A percentile compares a stretch with the other conserved stretches of the same genome.
Conservation (phyloP, 2,329 filamentous ascomycete species). For the Aspergillus pseudotamarii region DNA sequence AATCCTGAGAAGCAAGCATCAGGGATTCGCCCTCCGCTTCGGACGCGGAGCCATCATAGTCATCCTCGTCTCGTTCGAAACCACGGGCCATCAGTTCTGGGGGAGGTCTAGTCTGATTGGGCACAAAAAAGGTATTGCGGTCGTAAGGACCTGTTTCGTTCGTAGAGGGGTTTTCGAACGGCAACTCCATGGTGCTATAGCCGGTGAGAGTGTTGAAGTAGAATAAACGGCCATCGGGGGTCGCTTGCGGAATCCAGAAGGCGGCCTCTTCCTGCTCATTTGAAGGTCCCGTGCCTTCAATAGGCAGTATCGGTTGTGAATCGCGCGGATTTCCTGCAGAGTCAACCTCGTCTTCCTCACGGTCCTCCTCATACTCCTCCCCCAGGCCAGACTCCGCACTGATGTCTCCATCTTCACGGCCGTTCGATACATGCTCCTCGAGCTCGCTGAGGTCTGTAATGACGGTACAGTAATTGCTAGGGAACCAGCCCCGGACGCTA, state of each 20-base stretch:
- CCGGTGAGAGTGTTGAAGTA: slow-evolving; percentile 99
- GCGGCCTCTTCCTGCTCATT: slow-evolving; percentile 81
- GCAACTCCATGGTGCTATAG: slow-evolving; percentile 90
- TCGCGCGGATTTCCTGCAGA: slow-evolving; percentile 69
- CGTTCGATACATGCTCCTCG: slow-evolving; percentile 60
- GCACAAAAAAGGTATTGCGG: slow-evolving; percentile 83
- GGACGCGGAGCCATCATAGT: slow-evolving; percentile 88
- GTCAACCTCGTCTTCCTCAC: slow-evolving; percentile 69
- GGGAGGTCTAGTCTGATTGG: slow-evolving; percentile 86
- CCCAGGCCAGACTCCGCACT: slow-evolving; percentile 56
- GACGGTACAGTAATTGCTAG: slow-evolving; percentile 95
- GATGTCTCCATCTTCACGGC: slow-evolving; percentile 55
- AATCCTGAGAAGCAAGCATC: slow-evolving; percentile 69
- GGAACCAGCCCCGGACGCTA: slow-evolving; percentile 90
- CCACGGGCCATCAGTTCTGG: slow-evolving; percentile 89
- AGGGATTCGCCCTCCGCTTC: slow-evolving; percentile 79
- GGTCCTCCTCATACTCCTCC: slow-evolving; percentile 64
- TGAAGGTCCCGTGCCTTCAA: slow-evolving; percentile 64
- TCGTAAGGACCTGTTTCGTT: slow-evolving; percentile 86
- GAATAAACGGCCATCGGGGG: slow-evolving; percentile 86
- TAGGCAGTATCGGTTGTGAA: slow-evolving; percentile 61
- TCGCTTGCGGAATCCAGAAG: slow-evolving; percentile 98
- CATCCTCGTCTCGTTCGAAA: slow-evolving; percentile 80
- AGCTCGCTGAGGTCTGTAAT: slow-evolving; percentile 76
- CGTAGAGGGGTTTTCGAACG: slow-evolving; percentile 82